These are phyloP conservation scores for Penicillium antarcticum DNA, from an alignment of 495 filamentous ascomycete genomes.

Conservation along the genomic window DNA sequence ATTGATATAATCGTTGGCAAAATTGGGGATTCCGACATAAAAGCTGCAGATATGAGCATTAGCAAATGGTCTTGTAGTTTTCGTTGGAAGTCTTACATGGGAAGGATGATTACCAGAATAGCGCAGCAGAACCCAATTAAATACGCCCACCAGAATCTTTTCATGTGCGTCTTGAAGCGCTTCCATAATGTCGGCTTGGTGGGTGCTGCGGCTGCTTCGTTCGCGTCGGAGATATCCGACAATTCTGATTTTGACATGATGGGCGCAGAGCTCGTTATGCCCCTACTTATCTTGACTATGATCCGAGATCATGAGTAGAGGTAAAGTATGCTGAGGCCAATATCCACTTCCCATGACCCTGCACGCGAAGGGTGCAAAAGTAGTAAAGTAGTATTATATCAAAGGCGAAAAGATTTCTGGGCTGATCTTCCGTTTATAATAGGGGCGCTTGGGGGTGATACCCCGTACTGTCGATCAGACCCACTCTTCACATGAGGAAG, in stretches of 20 bases:
- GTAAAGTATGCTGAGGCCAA: too few relatives aligned
- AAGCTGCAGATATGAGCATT: slow-evolving; percentile 8
- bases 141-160: slow-evolving; percentile 32
- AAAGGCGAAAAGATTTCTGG: too few relatives aligned
- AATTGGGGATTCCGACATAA: slow-evolving; percentile 29
- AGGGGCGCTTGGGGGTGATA: too few relatives aligned
- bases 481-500: too few relatives aligned
- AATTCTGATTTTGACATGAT: slow-evolving; percentile 25
- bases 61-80: background rate
- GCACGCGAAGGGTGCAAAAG: too few relatives aligned
- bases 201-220: background rate
- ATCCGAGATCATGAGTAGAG: too few relatives aligned
- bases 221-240: slow-evolving; percentile 15
- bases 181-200: slow-evolving; percentile 22
- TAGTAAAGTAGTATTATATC: too few relatives aligned
- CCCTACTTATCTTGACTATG: too few relatives aligned
- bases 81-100: slow-evolving; percentile 14
- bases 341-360: too few relatives aligned
- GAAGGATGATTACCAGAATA: slow-evolving; percentile 22
- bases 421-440: too few relatives aligned
- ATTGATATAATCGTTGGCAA: slow-evolving; percentile 29
- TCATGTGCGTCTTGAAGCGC: slow-evolving; percentile 27
- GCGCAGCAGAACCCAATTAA: slow-evolving; percentile 16
- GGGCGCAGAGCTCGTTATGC: background rate
- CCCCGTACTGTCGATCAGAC: too few relatives aligned